Evolutionary conservation across 2,329 filamentous ascomycete genomes (phyloP).

Genomic region (Trichophyton mentagrophytes): DNA sequence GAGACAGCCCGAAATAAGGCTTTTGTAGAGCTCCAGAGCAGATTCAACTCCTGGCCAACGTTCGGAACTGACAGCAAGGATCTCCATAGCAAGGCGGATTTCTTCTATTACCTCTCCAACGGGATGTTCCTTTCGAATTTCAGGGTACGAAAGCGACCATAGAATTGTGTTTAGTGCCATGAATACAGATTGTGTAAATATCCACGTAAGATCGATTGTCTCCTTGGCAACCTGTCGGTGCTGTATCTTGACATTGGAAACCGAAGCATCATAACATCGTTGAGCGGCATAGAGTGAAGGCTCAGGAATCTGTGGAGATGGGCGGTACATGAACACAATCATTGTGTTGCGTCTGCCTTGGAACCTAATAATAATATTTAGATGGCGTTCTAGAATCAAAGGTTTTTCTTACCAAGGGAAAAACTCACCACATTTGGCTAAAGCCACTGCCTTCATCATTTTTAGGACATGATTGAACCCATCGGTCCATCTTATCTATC

Average conservation of each 20-base stretch:
- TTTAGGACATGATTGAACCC: slow-evolving; percentile 64
- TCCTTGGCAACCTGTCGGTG: slow-evolving; percentile 64
- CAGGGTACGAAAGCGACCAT: slow-evolving; percentile 79
- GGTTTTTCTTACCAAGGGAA: background rate
- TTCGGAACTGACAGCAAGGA: slow-evolving; percentile 66
- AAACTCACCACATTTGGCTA: slow-evolving; percentile 66
- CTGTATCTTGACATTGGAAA: slow-evolving; percentile 69
- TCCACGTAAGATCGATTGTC: slow-evolving; percentile 80
- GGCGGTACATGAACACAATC: slow-evolving; percentile 75
- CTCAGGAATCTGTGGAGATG: slow-evolving; percentile 80
- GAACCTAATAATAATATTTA: slow-evolving; percentile 39
- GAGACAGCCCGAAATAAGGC: slow-evolving; percentile 71
- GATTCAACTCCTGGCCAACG: slow-evolving; percentile 85
- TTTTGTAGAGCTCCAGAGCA: slow-evolving; percentile 73
- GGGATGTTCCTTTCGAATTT: slow-evolving; percentile 60
- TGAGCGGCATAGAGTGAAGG: slow-evolving; percentile 67
- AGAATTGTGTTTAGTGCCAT: slow-evolving; percentile 85
- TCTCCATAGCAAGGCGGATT: slow-evolving; percentile 61
- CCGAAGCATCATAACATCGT: slow-evolving; percentile 70
- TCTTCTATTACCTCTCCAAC: slow-evolving; percentile 65
- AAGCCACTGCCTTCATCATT: slow-evolving; percentile 56
- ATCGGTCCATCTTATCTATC: slow-evolving; percentile 62
- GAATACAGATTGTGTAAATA: slow-evolving; percentile 79
- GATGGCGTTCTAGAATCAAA: slow-evolving; percentile 13
- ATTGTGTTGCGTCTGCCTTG: slow-evolving; percentile 68